Base-by-base conservation (phyloP, 2,329 filamentous ascomycete genomes). In the Fusarium sp. region DNA sequence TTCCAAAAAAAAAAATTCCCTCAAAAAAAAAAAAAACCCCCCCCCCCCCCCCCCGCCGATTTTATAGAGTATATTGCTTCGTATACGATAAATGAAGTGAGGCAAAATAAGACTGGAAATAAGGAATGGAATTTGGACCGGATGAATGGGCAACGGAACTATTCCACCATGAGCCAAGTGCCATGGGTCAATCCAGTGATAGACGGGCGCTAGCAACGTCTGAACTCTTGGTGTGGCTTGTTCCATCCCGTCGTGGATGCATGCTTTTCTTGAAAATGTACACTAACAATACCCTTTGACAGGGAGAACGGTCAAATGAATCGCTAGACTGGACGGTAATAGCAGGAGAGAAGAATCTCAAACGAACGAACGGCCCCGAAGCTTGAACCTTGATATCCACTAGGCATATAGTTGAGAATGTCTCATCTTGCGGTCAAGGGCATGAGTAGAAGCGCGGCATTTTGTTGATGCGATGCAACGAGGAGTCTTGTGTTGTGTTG, bases 181-280 rank as follows among this genome's bases (percentile, higher is more conserved):
- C 38, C 31, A 50, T 57, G 42, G 33, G 54, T 14, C 18, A 61
- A 36, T 35, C 27, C 17, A 29, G 61, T 59, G 65, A 69, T 74
- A 49, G 71, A 74, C 63, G 71, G 72, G 65, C 61, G 61, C 72
- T 74, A 72, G 50, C 47, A 74, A 67, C 65, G 68, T 63, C 65
- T 67, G 70, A 63, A 63, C 68, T 69, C 68, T 58, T 69, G 68
- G 44, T 72, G 64, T 73, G 62, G 61, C 47, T 69, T 67, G 45
- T 64, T 62, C 39, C 29, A 46, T 42, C 42, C 67, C 53, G 49
- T 29, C 29, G 47, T 68, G 57, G 46, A 64, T 73, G 50, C 45
- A 68, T 60, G 54, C 65, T 60, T 65, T 71, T 54, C 42, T 62
- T 57, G 20, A 47, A 47, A 65, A 49, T 46, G 64, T 29, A 68